Evolutionary conservation across 2,329 filamentous ascomycete genomes (phyloP).

Genomic region (Cercospora citrullina): DNA sequence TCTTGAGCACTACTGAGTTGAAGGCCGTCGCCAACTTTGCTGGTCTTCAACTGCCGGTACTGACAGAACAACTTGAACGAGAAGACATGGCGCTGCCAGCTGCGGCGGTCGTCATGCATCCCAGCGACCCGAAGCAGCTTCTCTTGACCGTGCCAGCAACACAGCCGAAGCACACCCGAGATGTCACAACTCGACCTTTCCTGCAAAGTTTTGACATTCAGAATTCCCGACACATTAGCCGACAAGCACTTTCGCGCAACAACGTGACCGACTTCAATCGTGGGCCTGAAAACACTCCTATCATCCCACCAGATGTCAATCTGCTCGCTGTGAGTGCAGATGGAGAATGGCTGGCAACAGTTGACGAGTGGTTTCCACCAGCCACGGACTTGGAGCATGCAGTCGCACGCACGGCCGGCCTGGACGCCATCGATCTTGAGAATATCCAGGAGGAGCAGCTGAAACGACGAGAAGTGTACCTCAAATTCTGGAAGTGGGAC

Average conservation of each 20-base stretch:
- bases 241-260: constrained; percentile 85
- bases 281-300: constrained; percentile 67
- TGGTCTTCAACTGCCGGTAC: constrained; percentile 64
- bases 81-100: constrained; percentile 19
- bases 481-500: constrained; percentile 86
- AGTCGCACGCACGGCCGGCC: constrained; percentile 34
- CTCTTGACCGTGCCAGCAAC: constrained; percentile 55
- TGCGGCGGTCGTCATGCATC: constrained; percentile 44
- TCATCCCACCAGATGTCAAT: constrained; percentile 76
- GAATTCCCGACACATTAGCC: constrained; percentile 72
- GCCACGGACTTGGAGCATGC: constrained; percentile 65
- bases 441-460: constrained; percentile 45
- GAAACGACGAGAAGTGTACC: constrained; percentile 67
- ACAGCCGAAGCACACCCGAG: constrained; percentile 43
- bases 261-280: constrained; percentile 80
- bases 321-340: constrained; percentile 75
- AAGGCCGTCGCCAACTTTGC: constrained; percentile 80
- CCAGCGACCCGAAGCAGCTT: constrained; percentile 43
- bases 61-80: constrained; percentile 14
- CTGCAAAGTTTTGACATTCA: constrained; percentile 88
- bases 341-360: constrained; percentile 84
- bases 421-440: constrained; percentile 36
- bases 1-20: constrained; percentile 86
- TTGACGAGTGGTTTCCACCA: constrained; percentile 86
- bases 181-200: constrained; percentile 53